Conservation (phyloP, 768 basidiomycete genomes). For the Mycena floridula region DNA sequence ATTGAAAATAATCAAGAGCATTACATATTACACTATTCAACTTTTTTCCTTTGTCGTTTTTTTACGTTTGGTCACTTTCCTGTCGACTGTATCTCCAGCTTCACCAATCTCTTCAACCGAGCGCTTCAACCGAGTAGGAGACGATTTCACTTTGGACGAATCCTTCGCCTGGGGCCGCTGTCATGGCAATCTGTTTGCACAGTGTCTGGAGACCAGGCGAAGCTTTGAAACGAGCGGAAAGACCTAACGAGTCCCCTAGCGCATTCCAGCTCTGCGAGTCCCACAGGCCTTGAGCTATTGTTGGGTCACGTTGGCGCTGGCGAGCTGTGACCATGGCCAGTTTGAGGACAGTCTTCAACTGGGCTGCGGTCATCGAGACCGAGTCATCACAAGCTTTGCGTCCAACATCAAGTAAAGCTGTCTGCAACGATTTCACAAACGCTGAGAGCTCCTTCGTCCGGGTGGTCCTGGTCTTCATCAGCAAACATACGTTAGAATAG, state of each 20-base stretch:
- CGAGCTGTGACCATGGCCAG: slow-evolving; percentile 59
- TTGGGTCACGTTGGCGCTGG: slow-evolving; percentile 40
- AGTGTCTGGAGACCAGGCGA: slow-evolving; percentile 55
- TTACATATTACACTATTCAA: too few relatives aligned
- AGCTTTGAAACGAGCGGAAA: slow-evolving; percentile 60
- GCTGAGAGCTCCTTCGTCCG: too few relatives aligned
- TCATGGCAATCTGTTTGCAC: slow-evolving; percentile 51
- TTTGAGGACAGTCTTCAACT: slow-evolving; percentile 79
- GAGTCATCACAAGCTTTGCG: slow-evolving; percentile 43
- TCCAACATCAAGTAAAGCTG: slow-evolving; percentile 41
- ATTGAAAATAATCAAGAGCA: too few relatives aligned
- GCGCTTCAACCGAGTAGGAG: too few relatives aligned
- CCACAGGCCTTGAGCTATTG: slow-evolving; percentile 34
- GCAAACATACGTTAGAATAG: slow-evolving; percentile 23
- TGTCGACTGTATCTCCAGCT: slow-evolving; percentile 14
- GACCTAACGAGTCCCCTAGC: slow-evolving; percentile 42
- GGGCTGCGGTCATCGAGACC: slow-evolving; percentile 44
- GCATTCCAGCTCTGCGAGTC: slow-evolving; percentile 48
- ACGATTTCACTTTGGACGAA: too few relatives aligned
- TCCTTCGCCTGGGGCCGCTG: too few relatives aligned
- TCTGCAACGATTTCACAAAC: slow-evolving; percentile 49
- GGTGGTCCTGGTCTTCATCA: slow-evolving; percentile 33
- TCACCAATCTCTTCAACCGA: slow-evolving; percentile 8
- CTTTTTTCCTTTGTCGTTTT: slow-evolving; percentile 40
- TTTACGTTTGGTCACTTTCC: slow-evolving; percentile 17